These are phyloP conservation scores for Magnolia changhungtana DNA, from an alignment of 164 flowering plant genomes.

Conservation along the genomic window DNA sequence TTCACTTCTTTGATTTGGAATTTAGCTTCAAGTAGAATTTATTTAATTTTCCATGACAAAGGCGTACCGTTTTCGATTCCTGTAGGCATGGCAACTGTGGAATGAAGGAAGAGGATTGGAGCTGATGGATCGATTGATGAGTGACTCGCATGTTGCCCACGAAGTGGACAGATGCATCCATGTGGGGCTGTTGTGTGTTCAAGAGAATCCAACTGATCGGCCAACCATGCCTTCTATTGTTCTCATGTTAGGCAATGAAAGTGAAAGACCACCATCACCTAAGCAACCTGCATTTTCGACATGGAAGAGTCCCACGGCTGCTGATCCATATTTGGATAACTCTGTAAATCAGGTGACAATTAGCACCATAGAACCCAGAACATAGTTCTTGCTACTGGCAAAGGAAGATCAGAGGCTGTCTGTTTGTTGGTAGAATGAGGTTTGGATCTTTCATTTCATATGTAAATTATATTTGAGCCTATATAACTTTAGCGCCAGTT, in stretches of 20 bases:
- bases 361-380: too few relatives aligned
- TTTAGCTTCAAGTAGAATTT: too few relatives aligned
- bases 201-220: slow-evolving; percentile 25
- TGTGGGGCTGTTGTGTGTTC: slow-evolving; percentile 32
- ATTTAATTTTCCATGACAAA: too few relatives aligned
- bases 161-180: slow-evolving; percentile 33
- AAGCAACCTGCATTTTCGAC: slow-evolving; percentile 26
- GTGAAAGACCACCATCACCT: slow-evolving; percentile 17
- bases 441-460: too few relatives aligned
- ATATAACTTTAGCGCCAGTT: too few relatives aligned
- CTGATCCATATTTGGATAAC: too few relatives aligned
- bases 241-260: slow-evolving; percentile 23
- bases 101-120: slow-evolving; percentile 22
- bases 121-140: slow-evolving; percentile 17
- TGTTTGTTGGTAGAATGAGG: too few relatives aligned
- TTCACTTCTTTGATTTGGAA: too few relatives aligned
- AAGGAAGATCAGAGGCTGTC: too few relatives aligned
- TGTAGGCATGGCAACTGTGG: slow-evolving; percentile 30
- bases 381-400: too few relatives aligned
- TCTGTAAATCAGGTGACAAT: neutral
- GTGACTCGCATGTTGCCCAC: slow-evolving; percentile 1
- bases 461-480: too few relatives aligned
- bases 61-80: too few relatives aligned
- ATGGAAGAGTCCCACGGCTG: neutral
- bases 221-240: slow-evolving; percentile 29